Evolutionary conservation across 495 filamentous ascomycete genomes (phyloP).

Genomic region (Amniculicola lignicola): DNA sequence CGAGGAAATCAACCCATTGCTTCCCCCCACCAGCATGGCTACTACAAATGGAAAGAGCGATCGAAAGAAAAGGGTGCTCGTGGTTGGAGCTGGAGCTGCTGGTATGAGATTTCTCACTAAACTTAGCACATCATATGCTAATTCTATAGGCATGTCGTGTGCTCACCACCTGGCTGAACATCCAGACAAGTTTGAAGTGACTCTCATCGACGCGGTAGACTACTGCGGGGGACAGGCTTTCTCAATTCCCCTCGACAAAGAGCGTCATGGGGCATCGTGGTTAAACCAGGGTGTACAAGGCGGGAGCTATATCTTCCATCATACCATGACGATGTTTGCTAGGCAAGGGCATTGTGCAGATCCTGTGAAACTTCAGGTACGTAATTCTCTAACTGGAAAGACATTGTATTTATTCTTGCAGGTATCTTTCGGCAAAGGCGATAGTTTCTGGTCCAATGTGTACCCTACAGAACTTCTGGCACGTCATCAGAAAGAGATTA

Average conservation of each 20-base stretch:
- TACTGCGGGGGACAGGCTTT: constrained; percentile 80
- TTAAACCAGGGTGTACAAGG: constrained; percentile 85
- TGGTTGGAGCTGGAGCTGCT: constrained; percentile 44
- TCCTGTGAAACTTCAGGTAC: constrained; percentile 65
- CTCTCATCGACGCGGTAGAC: constrained; percentile 63
- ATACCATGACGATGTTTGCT: constrained; percentile 75
- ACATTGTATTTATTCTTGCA: background rate
- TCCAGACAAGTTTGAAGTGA: constrained; percentile 69
- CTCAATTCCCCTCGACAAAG: constrained; percentile 67
- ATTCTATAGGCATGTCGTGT: constrained; percentile 58
- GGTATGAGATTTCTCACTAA: constrained; percentile 21
- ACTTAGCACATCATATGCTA: constrained; percentile 10
- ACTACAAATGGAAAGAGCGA: constrained; percentile 8
- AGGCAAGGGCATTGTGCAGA: constrained; percentile 64
- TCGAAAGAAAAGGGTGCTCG: constrained; percentile 38
- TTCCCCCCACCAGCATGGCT: constrained; percentile 18
- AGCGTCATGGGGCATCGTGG: constrained; percentile 67
- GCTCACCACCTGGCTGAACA: constrained; percentile 71
- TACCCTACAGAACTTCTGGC: constrained; percentile 69
- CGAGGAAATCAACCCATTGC: constrained; percentile 7
- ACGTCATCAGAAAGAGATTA: constrained; percentile 61
- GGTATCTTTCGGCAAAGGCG: constrained; percentile 75
- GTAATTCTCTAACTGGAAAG: background rate
- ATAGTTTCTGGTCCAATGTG: constrained; percentile 77
- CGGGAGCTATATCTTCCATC: constrained; percentile 73